Evolutionary conservation across 352 stramenopile species (phyloP).

Genomic region (Globisporangium orthogonon): DNA sequence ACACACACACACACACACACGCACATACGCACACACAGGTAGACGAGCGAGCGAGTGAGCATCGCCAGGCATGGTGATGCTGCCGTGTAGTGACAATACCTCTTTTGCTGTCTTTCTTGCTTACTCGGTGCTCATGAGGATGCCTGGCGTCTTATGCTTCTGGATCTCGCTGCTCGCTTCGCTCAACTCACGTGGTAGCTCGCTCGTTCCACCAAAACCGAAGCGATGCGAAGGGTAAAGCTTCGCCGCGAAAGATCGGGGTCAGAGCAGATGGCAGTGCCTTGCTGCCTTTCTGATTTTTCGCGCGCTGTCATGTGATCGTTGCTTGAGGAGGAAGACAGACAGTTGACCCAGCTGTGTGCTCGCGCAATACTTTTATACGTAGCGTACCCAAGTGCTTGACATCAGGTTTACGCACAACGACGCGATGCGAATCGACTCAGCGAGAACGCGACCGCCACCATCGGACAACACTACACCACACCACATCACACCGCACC

Average conservation of each 20-base stretch:
- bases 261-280: background rate
- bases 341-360: background rate
- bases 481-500: too few species aligned
- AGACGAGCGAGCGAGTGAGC: background rate
- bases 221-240: background rate
- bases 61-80: background rate
- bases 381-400: too few species aligned
- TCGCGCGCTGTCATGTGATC: background rate
- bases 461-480: too few species aligned
- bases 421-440: constrained; percentile 12
- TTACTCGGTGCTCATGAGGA: background rate
- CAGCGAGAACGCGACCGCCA: too few species aligned
- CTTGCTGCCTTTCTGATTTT: constrained; percentile 11
- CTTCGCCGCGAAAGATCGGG: too few species aligned
- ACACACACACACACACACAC: too few species aligned
- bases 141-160: background rate
- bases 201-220: background rate
- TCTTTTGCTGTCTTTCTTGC: background rate
- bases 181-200: background rate
- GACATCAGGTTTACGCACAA: background rate
- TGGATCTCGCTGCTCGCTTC: background rate
- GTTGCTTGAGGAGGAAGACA: background rate
- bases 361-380: background rate
- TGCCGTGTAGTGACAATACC: background rate
- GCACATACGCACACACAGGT: too few species aligned